These are phyloP conservation scores for Debaryomyces sp. DNA, from an alignment of 1,139 yeast species.

Conservation along the genomic window DNA sequence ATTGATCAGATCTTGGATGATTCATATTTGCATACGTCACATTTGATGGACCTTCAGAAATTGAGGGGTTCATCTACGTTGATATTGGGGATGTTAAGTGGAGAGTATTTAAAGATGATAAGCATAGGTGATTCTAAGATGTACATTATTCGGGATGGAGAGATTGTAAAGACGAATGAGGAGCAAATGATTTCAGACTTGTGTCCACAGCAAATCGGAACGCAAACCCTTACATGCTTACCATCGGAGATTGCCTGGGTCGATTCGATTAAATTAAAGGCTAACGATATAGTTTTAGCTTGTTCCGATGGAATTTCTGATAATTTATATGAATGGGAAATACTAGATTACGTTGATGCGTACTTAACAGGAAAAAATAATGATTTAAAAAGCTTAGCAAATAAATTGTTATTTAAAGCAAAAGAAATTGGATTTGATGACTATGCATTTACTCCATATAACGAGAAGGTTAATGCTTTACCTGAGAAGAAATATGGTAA, in stretches of 20 bases:
- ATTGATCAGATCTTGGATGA: constrained; percentile 52
- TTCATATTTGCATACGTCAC: constrained; percentile 53
- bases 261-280: constrained; percentile 40
- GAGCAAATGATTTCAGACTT: constrained; percentile 50
- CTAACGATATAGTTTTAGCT: constrained; percentile 46
- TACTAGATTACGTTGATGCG: constrained; percentile 39
- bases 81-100: constrained; percentile 53
- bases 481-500: constrained; percentile 35
- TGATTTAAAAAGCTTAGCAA: constrained; percentile 42
- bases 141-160: constrained; percentile 51
- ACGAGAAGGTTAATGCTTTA: constrained; percentile 51
- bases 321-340: constrained; percentile 53
- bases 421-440: constrained; percentile 58
- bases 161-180: constrained; percentile 46
- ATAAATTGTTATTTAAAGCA: constrained; percentile 42
- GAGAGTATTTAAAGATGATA: constrained; percentile 48
- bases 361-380: constrained; percentile 29
- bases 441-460: constrained; percentile 57
- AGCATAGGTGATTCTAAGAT: constrained; percentile 61
- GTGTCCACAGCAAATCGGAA: constrained; percentile 62
- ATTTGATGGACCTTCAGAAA: constrained; percentile 53
- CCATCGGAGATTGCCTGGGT: constrained; percentile 58
- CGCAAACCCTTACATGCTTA: constrained; percentile 45
- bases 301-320: constrained; percentile 62
- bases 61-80: constrained; percentile 58